Evolutionary conservation across 768 basidiomycete genomes (phyloP).

Genomic region (Tylopilus vinaceipallidus): DNA sequence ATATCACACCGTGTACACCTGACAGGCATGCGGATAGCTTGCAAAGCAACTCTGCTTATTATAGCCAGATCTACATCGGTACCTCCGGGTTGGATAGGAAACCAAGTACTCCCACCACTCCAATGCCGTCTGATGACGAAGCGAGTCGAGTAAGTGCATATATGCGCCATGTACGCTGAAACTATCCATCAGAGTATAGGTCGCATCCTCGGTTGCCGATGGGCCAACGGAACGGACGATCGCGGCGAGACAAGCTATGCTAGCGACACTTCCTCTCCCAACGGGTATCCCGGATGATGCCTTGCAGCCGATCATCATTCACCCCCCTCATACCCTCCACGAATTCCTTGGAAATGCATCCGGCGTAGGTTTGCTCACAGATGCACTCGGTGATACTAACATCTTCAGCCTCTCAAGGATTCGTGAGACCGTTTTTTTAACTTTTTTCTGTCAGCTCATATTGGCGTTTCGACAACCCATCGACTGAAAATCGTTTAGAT

Average conservation of each 20-base stretch:
- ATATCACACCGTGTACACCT: conserved; percentile 15
- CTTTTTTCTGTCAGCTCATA: neutral
- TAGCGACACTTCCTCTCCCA: conserved; percentile 65
- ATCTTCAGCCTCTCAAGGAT: conserved; percentile 49
- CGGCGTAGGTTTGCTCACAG: conserved; percentile 42
- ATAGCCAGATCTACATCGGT: conserved; percentile 12
- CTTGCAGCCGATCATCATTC: conserved; percentile 67
- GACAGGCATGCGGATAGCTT: conserved; percentile 21
- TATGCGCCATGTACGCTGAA: conserved; percentile 5
- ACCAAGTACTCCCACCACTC: neutral
- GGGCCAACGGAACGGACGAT: conserved; percentile 40
- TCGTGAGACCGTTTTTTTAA: conserved; percentile 42
- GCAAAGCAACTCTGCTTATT: conserved; percentile 29
- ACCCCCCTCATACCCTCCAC: conserved; percentile 59
- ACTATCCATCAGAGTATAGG: neutral
- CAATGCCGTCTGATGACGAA: neutral
- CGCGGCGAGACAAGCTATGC: conserved; percentile 50
- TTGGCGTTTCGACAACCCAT: neutral
- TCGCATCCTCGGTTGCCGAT: neutral
- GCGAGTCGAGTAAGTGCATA: conserved; percentile 19
- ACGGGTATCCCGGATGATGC: conserved; percentile 60
- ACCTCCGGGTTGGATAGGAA: conserved; percentile 7
- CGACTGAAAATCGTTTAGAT: conserved; percentile 36
- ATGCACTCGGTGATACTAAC: conserved; percentile 3
- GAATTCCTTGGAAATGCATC: conserved; percentile 63